A percentile compares a stretch with the other conserved stretches of the same genome.
Evolutionary conservation across 345 rosid genomes (phyloP).

Genomic region (Euphorbia pulcherrima): DNA sequence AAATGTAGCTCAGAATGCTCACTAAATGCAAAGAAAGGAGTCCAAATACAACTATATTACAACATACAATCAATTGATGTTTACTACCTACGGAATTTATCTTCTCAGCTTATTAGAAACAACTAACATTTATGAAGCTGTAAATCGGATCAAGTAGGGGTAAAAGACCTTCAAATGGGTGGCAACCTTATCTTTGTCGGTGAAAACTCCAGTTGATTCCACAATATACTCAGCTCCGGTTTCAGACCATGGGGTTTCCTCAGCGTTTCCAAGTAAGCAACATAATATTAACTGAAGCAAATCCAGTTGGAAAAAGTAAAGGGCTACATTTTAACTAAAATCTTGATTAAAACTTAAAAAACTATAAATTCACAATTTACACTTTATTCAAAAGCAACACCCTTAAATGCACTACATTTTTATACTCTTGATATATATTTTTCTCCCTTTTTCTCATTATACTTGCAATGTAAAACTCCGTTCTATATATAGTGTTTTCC

Average conservation of each 20-base stretch:
- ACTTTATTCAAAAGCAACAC: too few relatives aligned
- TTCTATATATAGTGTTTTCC: too few relatives aligned
- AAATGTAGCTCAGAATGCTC: not conserved
- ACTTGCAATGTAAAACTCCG: too few relatives aligned
- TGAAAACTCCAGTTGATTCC: constrained; percentile 87
- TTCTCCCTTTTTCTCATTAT: too few relatives aligned
- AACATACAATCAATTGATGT: not conserved
- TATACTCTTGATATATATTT: too few relatives aligned
- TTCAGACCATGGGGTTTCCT: constrained; percentile 85
- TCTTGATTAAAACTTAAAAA: too few relatives aligned
- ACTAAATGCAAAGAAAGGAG: not conserved
- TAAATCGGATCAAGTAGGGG: too few relatives aligned
- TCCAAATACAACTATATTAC: not conserved
- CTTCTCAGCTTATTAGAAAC: not conserved
- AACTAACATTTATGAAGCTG: not conserved
- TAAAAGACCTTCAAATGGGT: constrained; percentile 96
- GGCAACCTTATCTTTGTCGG: constrained; percentile 90
- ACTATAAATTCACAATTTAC: too few relatives aligned
- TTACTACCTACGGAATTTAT: not conserved
- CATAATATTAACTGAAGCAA: not conserved
- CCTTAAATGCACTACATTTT: too few relatives aligned
- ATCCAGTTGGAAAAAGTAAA: not conserved
- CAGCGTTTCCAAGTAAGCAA: constrained; percentile 57
- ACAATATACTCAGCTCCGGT: constrained; percentile 74
- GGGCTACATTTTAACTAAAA: too few relatives aligned